phyloP scores from a whole-genome alignment of 495 filamentous ascomycete genomes.

The Beverwykella pulmonaria region DNA sequence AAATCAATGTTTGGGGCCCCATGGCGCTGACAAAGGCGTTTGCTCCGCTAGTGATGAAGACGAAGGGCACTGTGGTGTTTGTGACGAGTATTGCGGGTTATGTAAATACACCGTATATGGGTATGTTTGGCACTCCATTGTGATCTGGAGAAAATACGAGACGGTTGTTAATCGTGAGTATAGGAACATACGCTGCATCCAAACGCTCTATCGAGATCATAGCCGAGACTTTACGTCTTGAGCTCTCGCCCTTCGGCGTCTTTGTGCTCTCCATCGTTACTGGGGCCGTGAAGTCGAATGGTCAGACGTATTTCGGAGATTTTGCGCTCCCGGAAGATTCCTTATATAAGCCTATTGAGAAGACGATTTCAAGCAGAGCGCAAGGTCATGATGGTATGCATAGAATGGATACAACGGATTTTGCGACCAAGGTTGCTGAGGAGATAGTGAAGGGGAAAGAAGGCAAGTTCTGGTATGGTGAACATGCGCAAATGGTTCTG shows the following conservation, averaged over 20 bases:
- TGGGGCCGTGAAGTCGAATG: background rate
- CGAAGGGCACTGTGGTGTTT: conserved; percentile 9
- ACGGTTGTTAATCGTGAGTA: background rate
- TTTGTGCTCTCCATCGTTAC: conserved; percentile 7
- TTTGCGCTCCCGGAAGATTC: conserved; percentile 11
- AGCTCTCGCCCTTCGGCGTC: conserved; percentile 18
- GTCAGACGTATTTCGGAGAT: conserved; percentile 10
- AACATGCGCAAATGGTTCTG: conserved; percentile 2
- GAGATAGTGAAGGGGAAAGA: background rate
- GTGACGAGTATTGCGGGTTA: background rate
- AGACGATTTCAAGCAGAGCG: background rate
- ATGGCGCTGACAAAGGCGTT: conserved; percentile 30
- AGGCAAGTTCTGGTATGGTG: conserved; percentile 21
- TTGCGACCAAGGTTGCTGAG: background rate
- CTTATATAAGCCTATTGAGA: conserved; percentile 11
- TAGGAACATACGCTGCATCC: conserved; percentile 11
- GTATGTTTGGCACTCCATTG: background rate
- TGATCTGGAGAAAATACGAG: background rate
- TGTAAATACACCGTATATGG: conserved; percentile 5
- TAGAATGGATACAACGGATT: conserved; percentile 10
- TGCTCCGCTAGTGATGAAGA: conserved; percentile 25
- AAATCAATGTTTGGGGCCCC: conserved; percentile 17
- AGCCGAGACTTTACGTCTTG: conserved; percentile 13
- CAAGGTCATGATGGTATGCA: conserved; percentile 5
- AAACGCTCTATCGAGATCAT: conserved; percentile 18